These are phyloP conservation scores for Fusarium brachygibbosum DNA, from an alignment of 2,329 filamentous ascomycete genomes.

Conservation along the genomic window DNA sequence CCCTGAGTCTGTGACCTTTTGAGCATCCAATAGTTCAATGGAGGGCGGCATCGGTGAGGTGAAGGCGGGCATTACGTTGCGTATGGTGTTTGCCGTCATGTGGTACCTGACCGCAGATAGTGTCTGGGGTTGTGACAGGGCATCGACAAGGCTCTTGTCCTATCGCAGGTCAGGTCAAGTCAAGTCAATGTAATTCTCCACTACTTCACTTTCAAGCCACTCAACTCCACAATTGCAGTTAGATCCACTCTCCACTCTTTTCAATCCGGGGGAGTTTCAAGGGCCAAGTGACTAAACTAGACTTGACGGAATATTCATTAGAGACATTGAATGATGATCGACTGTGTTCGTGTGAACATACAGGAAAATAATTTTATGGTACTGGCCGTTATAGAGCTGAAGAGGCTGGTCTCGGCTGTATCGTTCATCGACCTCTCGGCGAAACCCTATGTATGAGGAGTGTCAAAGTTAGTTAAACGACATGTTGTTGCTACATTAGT, in stretches of 20 bases:
- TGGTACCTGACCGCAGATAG: conserved; percentile 46
- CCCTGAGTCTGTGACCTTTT: conserved; percentile 44
- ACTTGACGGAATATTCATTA: conserved; percentile 17
- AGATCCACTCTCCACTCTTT: conserved; percentile 34
- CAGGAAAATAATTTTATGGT: neutral
- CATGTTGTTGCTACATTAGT: conserved; percentile 15
- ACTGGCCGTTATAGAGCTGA: no score
- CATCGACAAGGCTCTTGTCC: conserved; percentile 28
- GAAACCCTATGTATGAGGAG: neutral
- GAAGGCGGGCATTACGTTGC: conserved; percentile 35
- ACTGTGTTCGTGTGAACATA: neutral
- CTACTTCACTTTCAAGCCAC: conserved; percentile 18
- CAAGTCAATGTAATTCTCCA: conserved; percentile 22
- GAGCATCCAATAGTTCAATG: conserved; percentile 37
- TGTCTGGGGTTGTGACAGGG: conserved; percentile 35
- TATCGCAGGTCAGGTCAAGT: conserved; percentile 30
- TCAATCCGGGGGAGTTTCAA: conserved; percentile 40
- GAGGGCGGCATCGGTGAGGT: conserved; percentile 47
- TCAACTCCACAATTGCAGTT: conserved; percentile 15
- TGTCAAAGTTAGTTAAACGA: conserved; percentile 7
- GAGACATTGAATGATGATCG: neutral
- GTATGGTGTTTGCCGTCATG: conserved; percentile 36
- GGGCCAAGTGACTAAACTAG: conserved; percentile 11
- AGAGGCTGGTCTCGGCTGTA: neutral
- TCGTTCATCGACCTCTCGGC: neutral